Evolutionary conservation across 768 basidiomycete species (phyloP), one percentile per base, ranked within the genome.

Genomic region (Termitomyces titanicus): DNA sequence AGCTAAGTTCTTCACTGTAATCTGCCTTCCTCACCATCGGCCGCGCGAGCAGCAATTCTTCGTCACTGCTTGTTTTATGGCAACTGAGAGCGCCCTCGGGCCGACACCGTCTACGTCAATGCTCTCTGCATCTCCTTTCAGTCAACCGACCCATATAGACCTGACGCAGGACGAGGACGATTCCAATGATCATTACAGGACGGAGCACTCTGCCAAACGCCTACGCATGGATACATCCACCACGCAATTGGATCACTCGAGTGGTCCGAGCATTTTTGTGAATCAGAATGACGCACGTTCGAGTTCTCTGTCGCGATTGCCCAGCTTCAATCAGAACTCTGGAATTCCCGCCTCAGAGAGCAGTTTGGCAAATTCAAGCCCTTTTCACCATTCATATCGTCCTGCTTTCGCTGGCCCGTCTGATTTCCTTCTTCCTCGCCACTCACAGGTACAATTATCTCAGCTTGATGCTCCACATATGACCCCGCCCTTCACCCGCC

Each of bases 111-210:
- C 60, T 11, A 39, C 47, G 25, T 47, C 59, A 8, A 51, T 24
- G n/a, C 25, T 57, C 20, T 24, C 52, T 45, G 31, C 42, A n/a
- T 29, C 61, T 11, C 24, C 52, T 25, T 51, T 54, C 57, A 52
- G 31, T 20, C 58, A 60, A 27, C 42, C 51, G 31, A 57, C 44
- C 37, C 63, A 61, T 42, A 89, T 89, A 67, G 88, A 89, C 75
- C 77, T 89, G 57, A 89, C 86, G 24, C 72, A 75, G 57, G 87
- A 86, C 70, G 86, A 88, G 68, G 85, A 86, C 64, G 81, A 81
- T 63, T 68, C 73, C 63, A 73, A 74, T 56, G 67, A 65, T 60
- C 61, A 70, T 59, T 65, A 70, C 61, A 64, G 68, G 56, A 60
- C 65, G 29, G 54, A 68, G 22, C 65, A 72, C 66, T 67, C 64